A percentile compares a stretch with the other conserved stretches of the same genome.
Conservation (phyloP, 148 eudicot genomes). For the Gaultheria prostrata region DNA sequence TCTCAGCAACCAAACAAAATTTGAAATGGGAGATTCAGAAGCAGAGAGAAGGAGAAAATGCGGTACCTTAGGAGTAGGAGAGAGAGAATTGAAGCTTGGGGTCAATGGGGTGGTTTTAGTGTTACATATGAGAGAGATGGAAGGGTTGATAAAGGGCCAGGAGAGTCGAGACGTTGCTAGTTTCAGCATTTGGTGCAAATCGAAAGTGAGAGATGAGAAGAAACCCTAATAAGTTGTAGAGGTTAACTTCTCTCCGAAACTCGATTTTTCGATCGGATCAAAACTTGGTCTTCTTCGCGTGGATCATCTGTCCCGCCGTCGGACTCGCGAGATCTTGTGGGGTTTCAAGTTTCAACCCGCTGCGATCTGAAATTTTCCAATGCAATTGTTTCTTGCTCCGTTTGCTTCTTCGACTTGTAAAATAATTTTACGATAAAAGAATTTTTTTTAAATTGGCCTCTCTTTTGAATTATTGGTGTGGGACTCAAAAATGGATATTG, state of each 20-base stretch:
- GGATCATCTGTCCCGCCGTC: too few relatives aligned
- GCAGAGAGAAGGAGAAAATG: neutral
- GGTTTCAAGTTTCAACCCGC: too few relatives aligned
- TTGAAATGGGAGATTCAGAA: neutral
- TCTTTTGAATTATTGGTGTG: too few relatives aligned
- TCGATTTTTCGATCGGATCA: too few relatives aligned
- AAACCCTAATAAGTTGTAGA: neutral
- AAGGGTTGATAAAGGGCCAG: neutral
- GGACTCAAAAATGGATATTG: too few relatives aligned
- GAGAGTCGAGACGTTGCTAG: neutral
- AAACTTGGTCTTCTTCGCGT: too few relatives aligned
- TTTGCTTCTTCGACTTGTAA: too few relatives aligned
- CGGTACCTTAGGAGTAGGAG: constrained; percentile 30
- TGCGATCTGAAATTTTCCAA: too few relatives aligned
- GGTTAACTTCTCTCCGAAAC: neutral
- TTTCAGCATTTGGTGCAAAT: neutral
- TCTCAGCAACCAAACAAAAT: neutral
- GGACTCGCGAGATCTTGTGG: too few relatives aligned
- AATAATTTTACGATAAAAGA: too few relatives aligned
- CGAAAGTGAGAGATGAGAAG: neutral
- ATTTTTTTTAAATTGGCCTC: too few relatives aligned
- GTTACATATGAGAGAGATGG: constrained; percentile 17
- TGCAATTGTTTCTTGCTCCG: too few relatives aligned
- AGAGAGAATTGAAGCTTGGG: constrained; percentile 16
- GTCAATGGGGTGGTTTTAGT: neutral